Percentiles rank a stretch among this genome's conserved stretches.
Conservation (phyloP, 1,284 basidiomycete genomes). For the Pseudozyma flocculosa region DNA sequence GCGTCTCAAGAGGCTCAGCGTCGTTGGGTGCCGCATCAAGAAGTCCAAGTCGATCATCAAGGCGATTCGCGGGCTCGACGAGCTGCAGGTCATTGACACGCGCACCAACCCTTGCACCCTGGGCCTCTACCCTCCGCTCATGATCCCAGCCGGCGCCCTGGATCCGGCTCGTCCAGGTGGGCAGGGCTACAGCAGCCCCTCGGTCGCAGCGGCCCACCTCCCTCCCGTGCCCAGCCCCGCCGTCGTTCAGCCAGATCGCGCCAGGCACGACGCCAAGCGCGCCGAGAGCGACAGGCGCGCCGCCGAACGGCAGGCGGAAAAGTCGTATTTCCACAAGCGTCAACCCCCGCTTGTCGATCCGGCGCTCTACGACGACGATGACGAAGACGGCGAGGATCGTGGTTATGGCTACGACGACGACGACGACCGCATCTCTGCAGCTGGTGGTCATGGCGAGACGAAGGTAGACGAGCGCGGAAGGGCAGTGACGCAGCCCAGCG, state of each 20-base stretch:
- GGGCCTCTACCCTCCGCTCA: slow-evolving; percentile 51
- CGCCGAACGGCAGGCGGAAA: slow-evolving; percentile 35
- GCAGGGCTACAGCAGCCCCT: no score
- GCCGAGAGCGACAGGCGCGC: slow-evolving; percentile 14
- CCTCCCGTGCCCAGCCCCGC: slow-evolving; percentile 51
- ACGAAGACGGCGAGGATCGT: slow-evolving; percentile 11
- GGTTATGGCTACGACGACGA: no score
- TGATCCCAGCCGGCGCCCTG: slow-evolving; percentile 16
- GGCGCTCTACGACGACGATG: slow-evolving; percentile 16
- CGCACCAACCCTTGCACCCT: slow-evolving; percentile 54
- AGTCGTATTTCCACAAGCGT: slow-evolving; percentile 54
- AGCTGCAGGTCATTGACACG: slow-evolving; percentile 48
- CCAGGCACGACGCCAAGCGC: slow-evolving; percentile 5
- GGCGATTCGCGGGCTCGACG: slow-evolving; percentile 31
- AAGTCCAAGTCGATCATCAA: slow-evolving; percentile 38
- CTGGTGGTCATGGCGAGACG: neutral
- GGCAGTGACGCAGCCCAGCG: slow-evolving; percentile 1
- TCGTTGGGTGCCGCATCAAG: slow-evolving; percentile 49
- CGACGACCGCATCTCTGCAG: no score
- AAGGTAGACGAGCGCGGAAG: no score
- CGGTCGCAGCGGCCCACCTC: slow-evolving; percentile 9
- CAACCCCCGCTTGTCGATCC: slow-evolving; percentile 19
- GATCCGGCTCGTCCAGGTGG: slow-evolving; percentile 9
- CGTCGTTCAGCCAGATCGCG: slow-evolving; percentile 44
- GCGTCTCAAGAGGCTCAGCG: slow-evolving; percentile 49